A percentile compares a stretch with the other conserved stretches of the same genome.
phyloP scores from a whole-genome alignment of 2,329 filamentous ascomycete species.

The Fusarium oxysporum region DNA sequence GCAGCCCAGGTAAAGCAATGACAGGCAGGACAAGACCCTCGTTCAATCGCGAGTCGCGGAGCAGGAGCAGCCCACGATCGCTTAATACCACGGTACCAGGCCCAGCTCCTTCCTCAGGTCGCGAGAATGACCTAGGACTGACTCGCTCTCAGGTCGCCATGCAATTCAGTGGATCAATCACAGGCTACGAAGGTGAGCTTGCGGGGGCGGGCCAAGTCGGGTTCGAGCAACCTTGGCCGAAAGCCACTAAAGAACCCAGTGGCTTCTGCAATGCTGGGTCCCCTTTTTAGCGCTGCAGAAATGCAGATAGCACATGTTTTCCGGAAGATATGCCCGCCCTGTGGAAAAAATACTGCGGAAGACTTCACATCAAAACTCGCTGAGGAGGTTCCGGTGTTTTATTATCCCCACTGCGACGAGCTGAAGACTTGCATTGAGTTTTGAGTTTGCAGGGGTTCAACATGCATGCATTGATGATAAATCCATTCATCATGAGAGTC shows the following conservation, averaged over 20 bases:
- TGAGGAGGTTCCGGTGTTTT: neutral
- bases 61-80: constrained; percentile 39
- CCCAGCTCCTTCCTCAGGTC: neutral
- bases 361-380: neutral
- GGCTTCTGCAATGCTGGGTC: constrained; percentile 18
- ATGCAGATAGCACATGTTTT: neutral
- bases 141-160: constrained; percentile 33
- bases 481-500: neutral
- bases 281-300: constrained; percentile 20
- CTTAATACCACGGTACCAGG: constrained; percentile 36
- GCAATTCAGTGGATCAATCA: constrained; percentile 33
- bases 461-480: neutral
- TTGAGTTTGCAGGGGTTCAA: constrained; percentile 1
- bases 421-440: neutral
- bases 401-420: neutral
- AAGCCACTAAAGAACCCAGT: constrained; percentile 11
- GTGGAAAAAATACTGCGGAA: neutral
- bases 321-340: neutral
- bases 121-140: constrained; percentile 19
- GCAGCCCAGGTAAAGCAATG: neutral
- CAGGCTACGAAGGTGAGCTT: constrained; percentile 35
- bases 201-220: constrained; percentile 45
- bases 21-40: neutral
- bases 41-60: constrained; percentile 13
- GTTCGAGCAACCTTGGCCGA: constrained; percentile 27